phyloP scores from a whole-genome alignment of 192 early-diverging fungal genomes.

The Rhizophagus prolifer region DNA sequence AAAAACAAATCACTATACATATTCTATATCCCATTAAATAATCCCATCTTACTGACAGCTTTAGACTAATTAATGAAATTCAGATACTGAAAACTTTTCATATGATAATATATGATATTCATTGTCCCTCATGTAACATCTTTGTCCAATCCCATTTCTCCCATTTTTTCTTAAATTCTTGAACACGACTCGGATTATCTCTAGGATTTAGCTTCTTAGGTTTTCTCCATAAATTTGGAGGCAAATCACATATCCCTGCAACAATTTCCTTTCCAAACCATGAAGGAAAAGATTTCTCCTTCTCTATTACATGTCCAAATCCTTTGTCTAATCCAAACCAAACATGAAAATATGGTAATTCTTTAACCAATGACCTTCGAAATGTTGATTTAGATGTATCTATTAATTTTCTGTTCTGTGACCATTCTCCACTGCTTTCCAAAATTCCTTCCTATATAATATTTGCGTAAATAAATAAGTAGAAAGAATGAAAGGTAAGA shows the following conservation, averaged over 20 bases:
- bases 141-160: conserved; percentile 84
- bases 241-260: conserved; percentile 79
- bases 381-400: conserved; percentile 69
- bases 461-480: not conserved
- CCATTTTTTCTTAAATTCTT: conserved; percentile 66
- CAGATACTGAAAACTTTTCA: too few relatives aligned
- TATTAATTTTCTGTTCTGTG: conserved; percentile 77
- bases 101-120: not conserved
- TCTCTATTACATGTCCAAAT: conserved; percentile 95
- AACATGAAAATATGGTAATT: conserved; percentile 95
- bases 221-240: conserved; percentile 70
- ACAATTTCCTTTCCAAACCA: conserved; percentile 90
- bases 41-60: too few relatives aligned
- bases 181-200: conserved; percentile 52
- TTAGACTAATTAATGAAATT: too few relatives aligned
- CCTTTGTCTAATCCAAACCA: conserved; percentile 92
- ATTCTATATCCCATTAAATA: too few relatives aligned
- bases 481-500: not conserved
- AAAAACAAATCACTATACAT: too few relatives aligned
- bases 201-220: conserved; percentile 55
- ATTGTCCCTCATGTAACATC: conserved; percentile 47
- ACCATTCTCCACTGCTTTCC: conserved; percentile 83
- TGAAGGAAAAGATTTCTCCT: conserved; percentile 69
- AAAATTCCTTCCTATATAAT: conserved; percentile 69
- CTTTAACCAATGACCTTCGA: conserved; percentile 64